Conservation (phyloP, 495 filamentous ascomycete species). For the Aspergillus panamensis region DNA sequence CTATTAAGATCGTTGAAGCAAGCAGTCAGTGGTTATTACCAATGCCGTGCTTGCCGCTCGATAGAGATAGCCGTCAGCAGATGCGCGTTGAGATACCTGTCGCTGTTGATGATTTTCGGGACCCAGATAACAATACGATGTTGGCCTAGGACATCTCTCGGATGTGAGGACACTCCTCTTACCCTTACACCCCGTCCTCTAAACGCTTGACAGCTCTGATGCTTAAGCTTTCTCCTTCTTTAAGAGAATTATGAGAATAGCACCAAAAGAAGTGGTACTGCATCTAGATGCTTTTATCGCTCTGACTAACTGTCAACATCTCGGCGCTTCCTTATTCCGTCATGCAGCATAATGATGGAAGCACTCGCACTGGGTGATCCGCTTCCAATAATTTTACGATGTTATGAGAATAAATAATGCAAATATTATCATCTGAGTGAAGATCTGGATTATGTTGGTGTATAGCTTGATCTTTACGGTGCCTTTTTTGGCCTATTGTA, state of each 20-base stretch:
- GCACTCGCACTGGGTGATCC: background rate
- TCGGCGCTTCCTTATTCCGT: background rate
- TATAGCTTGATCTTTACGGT: constrained; percentile 10
- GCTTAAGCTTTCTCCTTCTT: too few species aligned
- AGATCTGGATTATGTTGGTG: constrained; percentile 16
- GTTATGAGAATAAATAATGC: constrained; percentile 4
- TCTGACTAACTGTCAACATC: too few species aligned
- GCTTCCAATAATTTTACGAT: background rate
- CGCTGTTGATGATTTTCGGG: too few species aligned
- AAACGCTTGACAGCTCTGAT: too few species aligned
- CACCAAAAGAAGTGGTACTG: too few species aligned
- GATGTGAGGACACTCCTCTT: too few species aligned
- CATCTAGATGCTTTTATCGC: too few species aligned
- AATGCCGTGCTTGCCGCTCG: background rate
- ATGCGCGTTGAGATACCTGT: too few species aligned
- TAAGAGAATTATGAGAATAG: too few species aligned
- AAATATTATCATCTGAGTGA: constrained; percentile 18
- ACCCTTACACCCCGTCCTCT: too few species aligned
- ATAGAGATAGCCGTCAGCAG: background rate
- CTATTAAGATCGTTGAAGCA: background rate
- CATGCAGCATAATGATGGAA: background rate
- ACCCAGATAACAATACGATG: too few species aligned
- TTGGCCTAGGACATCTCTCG: too few species aligned
- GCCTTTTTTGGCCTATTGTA: constrained; percentile 15
- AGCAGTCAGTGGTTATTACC: background rate